These are phyloP conservation scores for Dendrobium chrysotoxum DNA, from an alignment of 106 monocot genomes.

Conservation along the genomic window DNA sequence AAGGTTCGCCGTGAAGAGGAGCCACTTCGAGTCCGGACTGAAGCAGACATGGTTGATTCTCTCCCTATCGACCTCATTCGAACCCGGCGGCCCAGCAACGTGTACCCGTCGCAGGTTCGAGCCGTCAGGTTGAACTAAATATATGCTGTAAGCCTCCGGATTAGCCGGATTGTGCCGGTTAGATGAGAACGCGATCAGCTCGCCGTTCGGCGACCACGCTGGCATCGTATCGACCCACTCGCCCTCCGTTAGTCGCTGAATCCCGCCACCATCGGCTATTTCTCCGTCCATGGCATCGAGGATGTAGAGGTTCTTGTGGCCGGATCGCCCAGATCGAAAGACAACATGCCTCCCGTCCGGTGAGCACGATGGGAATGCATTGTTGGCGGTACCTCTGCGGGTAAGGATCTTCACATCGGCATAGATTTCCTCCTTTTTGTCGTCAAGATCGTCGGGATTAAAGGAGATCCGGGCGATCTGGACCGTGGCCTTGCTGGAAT, in stretches of 20 bases:
- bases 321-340: conserved; percentile 81
- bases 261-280: conserved; percentile 18
- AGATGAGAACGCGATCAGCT: conserved; percentile 82
- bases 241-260: conserved; percentile 60
- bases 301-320: conserved; percentile 79
- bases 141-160: conserved; percentile 37
- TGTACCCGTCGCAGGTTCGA: conserved; percentile 37
- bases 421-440: conserved; percentile 11
- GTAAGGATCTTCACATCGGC: conserved; percentile 54
- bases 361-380: conserved; percentile 80
- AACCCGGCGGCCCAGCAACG: conserved; percentile 41
- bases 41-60: conserved; percentile 88
- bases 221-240: conserved; percentile 93
- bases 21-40: conserved; percentile 49
- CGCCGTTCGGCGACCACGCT: conserved; percentile 82
- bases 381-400: conserved; percentile 47
- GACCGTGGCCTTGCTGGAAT: conserved; percentile 38
- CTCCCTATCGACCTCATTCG: conserved; percentile 37
- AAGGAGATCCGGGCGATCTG: conserved; percentile 63
- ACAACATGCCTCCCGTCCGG: conserved; percentile 71
- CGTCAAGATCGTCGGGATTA: conserved; percentile 32
- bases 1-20: conserved; percentile 51
- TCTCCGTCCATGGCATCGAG: conserved; percentile 63
- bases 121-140: conserved; percentile 62
- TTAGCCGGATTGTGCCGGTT: conserved; percentile 63